A percentile compares a stretch with the other conserved stretches of the same genome.
These are phyloP conservation scores for Neckera pumila DNA, from an alignment of 225 moss, liverwort and hornwort genomes.

Conservation along the genomic window DNA sequence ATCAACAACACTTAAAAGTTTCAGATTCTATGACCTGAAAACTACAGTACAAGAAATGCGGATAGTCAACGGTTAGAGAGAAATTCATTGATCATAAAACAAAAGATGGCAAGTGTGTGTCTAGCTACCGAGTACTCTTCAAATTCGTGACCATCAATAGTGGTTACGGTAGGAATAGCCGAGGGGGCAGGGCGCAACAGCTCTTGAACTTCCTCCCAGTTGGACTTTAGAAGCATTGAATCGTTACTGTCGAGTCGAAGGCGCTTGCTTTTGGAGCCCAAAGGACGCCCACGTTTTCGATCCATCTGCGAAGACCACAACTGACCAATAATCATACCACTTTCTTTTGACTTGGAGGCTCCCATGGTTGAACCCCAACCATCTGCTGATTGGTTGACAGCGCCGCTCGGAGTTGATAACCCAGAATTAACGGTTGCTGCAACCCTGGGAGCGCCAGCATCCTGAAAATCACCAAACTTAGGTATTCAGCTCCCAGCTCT, in stretches of 20 bases:
- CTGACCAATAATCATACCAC: conserved; percentile 46
- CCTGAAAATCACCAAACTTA: conserved; percentile 29
- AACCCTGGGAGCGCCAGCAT: conserved; percentile 28
- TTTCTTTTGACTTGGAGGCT: conserved; percentile 59
- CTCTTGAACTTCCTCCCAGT: conserved; percentile 97
- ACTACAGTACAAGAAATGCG: background rate
- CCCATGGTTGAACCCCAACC: conserved; percentile 45
- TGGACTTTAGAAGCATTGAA: conserved; percentile 58
- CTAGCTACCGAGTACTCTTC: conserved; percentile 87
- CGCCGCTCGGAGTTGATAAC: conserved; percentile 26
- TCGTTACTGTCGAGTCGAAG: conserved; percentile 86
- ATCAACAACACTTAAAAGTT: background rate
- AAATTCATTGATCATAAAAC: background rate
- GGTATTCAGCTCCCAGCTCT: background rate
- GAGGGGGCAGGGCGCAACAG: conserved; percentile 80
- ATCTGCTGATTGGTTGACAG: conserved; percentile 32
- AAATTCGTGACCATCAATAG: conserved; percentile 97
- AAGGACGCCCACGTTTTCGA: conserved; percentile 86
- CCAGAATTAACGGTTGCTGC: conserved; percentile 13
- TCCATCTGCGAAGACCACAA: conserved; percentile 79
- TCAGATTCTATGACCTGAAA: background rate
- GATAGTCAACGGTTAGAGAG: background rate
- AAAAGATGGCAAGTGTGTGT: background rate
- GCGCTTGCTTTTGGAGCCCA: conserved; percentile 96
- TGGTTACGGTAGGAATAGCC: conserved; percentile 60